Evolutionary conservation across 2,329 filamentous ascomycete genomes (phyloP).

Genomic region (Berkeleyomyces rouxiae): DNA sequence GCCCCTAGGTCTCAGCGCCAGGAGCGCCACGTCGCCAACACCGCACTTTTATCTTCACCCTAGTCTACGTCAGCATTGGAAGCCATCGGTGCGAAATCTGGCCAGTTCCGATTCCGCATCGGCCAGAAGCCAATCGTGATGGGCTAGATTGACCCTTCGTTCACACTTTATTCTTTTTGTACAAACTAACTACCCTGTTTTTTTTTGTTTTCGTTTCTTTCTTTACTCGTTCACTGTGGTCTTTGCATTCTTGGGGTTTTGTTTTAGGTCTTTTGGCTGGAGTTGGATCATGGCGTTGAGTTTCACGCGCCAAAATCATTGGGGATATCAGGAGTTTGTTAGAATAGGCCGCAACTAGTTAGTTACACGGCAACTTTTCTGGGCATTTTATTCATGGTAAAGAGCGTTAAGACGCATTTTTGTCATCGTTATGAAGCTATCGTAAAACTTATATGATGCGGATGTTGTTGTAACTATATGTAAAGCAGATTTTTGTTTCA

Average conservation of each 20-base stretch:
- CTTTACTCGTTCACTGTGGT: not conserved
- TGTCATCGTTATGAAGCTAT: too few relatives aligned
- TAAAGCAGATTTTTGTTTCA: not conserved
- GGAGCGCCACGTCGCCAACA: not conserved
- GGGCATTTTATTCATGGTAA: not conserved
- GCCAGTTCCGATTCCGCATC: not conserved
- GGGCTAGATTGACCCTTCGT: not conserved
- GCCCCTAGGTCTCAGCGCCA: not conserved
- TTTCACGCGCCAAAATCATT: slow-evolving; percentile 2
- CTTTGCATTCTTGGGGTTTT: not conserved
- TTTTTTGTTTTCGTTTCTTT: slow-evolving; percentile 2
- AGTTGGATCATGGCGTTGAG: not conserved
- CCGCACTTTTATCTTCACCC: slow-evolving; percentile 5
- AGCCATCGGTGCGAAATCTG: not conserved
- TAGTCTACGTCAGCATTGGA: not conserved
- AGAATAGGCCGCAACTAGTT: not conserved
- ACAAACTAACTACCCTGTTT: not conserved
- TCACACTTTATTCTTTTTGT: too few relatives aligned
- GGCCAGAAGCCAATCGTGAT: not conserved
- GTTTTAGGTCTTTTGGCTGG: not conserved
- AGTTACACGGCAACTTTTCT: not conserved
- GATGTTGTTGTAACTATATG: not conserved
- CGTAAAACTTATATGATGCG: too few relatives aligned
- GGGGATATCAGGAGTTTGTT: not conserved
- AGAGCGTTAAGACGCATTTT: too few relatives aligned